These are phyloP conservation scores for Syncephalastrum monosporum DNA, from an alignment of 371 early-diverging fungal species.

Conservation along the genomic window DNA sequence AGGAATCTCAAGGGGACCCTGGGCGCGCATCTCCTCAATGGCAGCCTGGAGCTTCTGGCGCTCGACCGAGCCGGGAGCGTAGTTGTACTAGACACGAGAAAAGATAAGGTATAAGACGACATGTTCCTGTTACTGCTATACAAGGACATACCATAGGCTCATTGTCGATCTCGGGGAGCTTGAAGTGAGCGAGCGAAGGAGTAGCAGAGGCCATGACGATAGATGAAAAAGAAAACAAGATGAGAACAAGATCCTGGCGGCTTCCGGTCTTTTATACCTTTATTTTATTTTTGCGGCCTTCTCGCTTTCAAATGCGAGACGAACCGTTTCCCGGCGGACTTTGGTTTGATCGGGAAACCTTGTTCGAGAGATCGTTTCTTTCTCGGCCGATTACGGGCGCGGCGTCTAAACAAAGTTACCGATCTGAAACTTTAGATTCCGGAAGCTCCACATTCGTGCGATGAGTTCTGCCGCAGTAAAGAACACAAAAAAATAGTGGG, in stretches of 20 bases:
- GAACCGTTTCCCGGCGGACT: too few species aligned
- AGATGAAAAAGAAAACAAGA: too few species aligned
- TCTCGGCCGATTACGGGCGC: slow-evolving; percentile 9
- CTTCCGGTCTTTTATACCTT: too few species aligned
- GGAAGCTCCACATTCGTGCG: not conserved
- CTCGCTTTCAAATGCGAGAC: too few species aligned
- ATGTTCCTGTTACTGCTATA: not conserved
- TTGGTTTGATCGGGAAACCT: too few species aligned
- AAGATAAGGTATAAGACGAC: not conserved
- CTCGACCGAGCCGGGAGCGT: slow-evolving; percentile 82
- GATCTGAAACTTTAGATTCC: slow-evolving; percentile 7
- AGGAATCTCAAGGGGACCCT: slow-evolving; percentile 80
- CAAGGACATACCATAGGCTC: slow-evolving; percentile 79
- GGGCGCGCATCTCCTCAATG: slow-evolving; percentile 69
- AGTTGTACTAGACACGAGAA: slow-evolving; percentile 54
- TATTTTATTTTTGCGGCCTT: too few species aligned
- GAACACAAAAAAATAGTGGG: not conserved
- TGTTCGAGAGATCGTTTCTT: too few species aligned
- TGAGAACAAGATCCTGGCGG: too few species aligned
- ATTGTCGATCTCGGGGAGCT: slow-evolving; percentile 81
- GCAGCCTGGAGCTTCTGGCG: slow-evolving; percentile 75
- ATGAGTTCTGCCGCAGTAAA: not conserved
- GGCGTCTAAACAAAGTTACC: slow-evolving; percentile 6
- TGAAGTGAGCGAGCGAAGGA: slow-evolving; percentile 68
- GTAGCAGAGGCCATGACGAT: slow-evolving; percentile 18